phyloP scores from a whole-genome alignment of 2,329 filamentous ascomycete species.

The Aspergillus sp. region DNA sequence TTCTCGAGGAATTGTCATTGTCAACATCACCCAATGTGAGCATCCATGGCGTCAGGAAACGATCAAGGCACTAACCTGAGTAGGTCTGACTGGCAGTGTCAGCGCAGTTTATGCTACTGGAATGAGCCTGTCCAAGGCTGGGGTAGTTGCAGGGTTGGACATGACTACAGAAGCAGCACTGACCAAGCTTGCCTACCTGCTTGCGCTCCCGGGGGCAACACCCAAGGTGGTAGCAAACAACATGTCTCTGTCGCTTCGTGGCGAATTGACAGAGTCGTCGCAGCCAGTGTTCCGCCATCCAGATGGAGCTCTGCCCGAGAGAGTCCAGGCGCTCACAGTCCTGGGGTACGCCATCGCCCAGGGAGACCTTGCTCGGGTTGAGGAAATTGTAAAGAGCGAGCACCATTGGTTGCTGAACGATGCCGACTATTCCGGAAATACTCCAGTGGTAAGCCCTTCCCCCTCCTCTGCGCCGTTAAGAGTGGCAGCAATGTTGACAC shows the following conservation, averaged over 20 bases:
- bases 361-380: slow-evolving; percentile 65
- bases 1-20: slow-evolving; percentile 76
- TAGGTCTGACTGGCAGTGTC: slow-evolving; percentile 65
- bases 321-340: slow-evolving; percentile 68
- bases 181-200: slow-evolving; percentile 84
- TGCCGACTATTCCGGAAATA: slow-evolving; percentile 80
- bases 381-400: slow-evolving; percentile 66
- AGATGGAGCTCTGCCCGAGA: slow-evolving; percentile 55
- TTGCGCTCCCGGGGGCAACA: slow-evolving; percentile 66
- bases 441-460: slow-evolving; percentile 45
- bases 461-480: neutral
- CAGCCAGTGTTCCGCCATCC: slow-evolving; percentile 76
- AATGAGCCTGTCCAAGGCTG: slow-evolving; percentile 75
- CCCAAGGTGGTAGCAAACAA: slow-evolving; percentile 64
- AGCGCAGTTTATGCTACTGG: slow-evolving; percentile 76
- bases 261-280: slow-evolving; percentile 78
- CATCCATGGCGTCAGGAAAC: slow-evolving; percentile 38
- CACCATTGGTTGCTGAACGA: slow-evolving; percentile 69
- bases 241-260: slow-evolving; percentile 75
- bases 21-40: slow-evolving; percentile 89
- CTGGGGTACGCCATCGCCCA: slow-evolving; percentile 78
- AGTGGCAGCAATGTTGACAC: neutral
- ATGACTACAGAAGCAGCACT: slow-evolving; percentile 88
- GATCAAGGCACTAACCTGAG: slow-evolving; percentile 18
- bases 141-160: slow-evolving; percentile 86